These are phyloP conservation scores for Fraxinus xanthoxyloides DNA, from an alignment of 305 asterid species.

Conservation along the genomic window DNA sequence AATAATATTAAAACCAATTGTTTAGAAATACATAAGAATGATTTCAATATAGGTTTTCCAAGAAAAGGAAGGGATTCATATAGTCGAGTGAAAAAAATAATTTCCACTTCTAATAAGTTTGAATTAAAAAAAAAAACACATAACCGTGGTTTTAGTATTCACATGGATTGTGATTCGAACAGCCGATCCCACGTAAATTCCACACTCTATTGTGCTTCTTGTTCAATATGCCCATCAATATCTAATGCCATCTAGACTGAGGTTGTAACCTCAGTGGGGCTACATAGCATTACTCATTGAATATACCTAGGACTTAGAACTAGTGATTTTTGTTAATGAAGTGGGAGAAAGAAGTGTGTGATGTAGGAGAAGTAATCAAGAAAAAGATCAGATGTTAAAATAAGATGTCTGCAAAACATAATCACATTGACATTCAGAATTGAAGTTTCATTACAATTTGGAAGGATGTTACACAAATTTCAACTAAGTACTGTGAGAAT, in stretches of 20 bases:
- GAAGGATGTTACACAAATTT: conserved; percentile 20
- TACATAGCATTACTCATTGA: no score
- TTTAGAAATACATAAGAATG: background rate
- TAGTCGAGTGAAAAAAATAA: background rate
- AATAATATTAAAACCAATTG: background rate
- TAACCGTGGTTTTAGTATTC: background rate
- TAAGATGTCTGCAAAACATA: background rate
- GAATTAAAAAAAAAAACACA: background rate
- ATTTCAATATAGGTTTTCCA: background rate
- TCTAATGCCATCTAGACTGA: no score
- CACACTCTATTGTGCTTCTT: background rate
- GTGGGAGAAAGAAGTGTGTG: background rate
- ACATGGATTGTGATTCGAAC: background rate
- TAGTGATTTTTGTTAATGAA: background rate
- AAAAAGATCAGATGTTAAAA: background rate
- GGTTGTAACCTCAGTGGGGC: no score
- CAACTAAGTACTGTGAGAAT: background rate
- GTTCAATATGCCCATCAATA: background rate
- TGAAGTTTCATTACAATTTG: background rate
- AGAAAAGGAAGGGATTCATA: background rate
- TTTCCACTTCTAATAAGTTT: background rate
- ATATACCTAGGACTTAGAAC: background rate
- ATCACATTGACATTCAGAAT: background rate
- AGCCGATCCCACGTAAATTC: background rate
- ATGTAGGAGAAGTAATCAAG: background rate